A percentile compares a stretch with the other conserved stretches of the same genome.
phyloP scores from a whole-genome alignment of 192 early-diverging fungal genomes.

The Linderina pennispora region DNA sequence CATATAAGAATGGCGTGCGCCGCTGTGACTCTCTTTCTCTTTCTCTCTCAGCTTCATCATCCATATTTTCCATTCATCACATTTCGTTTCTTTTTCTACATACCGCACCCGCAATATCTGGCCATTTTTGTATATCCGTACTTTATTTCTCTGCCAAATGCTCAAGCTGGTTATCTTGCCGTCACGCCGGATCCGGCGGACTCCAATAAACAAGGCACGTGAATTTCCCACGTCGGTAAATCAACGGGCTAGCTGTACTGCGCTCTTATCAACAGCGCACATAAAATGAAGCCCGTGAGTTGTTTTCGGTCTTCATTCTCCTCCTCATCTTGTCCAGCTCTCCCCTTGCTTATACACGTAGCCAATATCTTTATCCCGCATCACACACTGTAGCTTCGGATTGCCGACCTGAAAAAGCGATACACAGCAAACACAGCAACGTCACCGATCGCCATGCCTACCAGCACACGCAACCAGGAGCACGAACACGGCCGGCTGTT shows the following conservation, averaged over 20 bases:
- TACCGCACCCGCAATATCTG: too few relatives aligned
- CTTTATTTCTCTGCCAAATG: neutral
- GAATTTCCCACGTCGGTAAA: too few relatives aligned
- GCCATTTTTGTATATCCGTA: neutral
- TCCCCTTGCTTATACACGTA: too few relatives aligned
- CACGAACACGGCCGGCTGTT: constrained; percentile 51
- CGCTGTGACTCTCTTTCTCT: too few relatives aligned
- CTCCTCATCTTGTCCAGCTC: neutral
- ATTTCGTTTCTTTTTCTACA: too few relatives aligned
- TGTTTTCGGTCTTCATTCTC: neutral
- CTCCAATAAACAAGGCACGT: too few relatives aligned
- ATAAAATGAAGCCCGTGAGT: too few relatives aligned
- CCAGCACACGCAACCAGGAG: constrained; percentile 2
- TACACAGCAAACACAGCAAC: neutral
- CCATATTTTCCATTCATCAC: too few relatives aligned
- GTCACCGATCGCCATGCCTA: constrained; percentile 2
- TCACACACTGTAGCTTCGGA: neutral
- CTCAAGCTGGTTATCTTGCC: constrained; percentile 12
- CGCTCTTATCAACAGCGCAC: too few relatives aligned
- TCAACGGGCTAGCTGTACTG: constrained; percentile 1
- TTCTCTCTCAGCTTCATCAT: too few relatives aligned
- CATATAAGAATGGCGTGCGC: too few relatives aligned
- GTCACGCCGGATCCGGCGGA: constrained; percentile 11
- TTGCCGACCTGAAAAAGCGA: neutral
- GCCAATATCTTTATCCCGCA: too few relatives aligned